A percentile compares a stretch with the other conserved stretches of the same genome.
Conservation (phyloP, 192 early-diverging fungal genomes). For the Thamnidium elegans region DNA sequence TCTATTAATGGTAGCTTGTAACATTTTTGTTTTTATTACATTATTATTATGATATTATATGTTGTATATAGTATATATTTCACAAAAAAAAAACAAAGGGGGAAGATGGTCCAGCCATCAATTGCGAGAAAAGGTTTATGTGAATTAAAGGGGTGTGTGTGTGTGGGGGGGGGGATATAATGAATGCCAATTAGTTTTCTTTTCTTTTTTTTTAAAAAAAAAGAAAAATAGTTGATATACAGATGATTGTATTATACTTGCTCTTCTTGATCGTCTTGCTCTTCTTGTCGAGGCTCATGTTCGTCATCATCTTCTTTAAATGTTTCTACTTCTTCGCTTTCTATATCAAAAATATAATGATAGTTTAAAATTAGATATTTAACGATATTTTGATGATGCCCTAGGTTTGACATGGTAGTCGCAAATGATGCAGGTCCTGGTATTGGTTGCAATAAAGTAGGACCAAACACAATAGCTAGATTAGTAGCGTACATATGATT, state of each 20-base stretch:
- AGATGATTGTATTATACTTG: neutral
- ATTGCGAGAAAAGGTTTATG: neutral
- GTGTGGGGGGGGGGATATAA: no score
- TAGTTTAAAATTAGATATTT: constrained; percentile 73
- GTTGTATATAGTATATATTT: constrained; percentile 1
- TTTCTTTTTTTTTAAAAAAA: no score
- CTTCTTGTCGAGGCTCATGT: neutral
- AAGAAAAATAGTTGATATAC: no score
- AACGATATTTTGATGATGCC: constrained; percentile 69
- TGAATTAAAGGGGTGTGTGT: no score
- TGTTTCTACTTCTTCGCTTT: constrained; percentile 47
- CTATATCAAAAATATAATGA: constrained; percentile 74
- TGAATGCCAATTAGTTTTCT: no score
- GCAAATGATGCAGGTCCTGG: constrained; percentile 59
- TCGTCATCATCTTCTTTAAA: neutral
- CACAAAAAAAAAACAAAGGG: neutral
- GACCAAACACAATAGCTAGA: constrained; percentile 95
- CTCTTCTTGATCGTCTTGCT: constrained; percentile 8
- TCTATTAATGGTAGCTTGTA: neutral
- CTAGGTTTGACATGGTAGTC: constrained; percentile 69
- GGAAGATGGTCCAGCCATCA: constrained; percentile 7
- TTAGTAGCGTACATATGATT: constrained; percentile 92
- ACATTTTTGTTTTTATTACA: neutral
- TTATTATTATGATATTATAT: neutral
- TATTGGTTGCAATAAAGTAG: constrained; percentile 73